Percentiles rank a stretch among this genome's conserved stretches.
Conservation (phyloP, 2,329 filamentous ascomycete species). For the Fusarium lyarnte region DNA sequence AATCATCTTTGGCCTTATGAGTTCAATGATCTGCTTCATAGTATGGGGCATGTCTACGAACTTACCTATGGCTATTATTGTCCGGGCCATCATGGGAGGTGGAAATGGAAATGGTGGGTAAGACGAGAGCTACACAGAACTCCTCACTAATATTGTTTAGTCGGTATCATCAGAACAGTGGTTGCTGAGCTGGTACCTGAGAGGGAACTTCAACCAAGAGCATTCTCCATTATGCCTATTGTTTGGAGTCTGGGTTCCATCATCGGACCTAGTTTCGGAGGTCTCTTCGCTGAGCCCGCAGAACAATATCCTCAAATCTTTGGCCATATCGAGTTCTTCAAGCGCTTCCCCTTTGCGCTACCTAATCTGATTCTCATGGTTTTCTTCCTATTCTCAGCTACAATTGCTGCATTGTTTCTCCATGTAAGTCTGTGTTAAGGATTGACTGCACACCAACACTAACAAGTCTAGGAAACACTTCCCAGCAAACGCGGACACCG, state of each 20-base stretch:
- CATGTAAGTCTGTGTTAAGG: conserved; percentile 55
- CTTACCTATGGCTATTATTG: conserved; percentile 80
- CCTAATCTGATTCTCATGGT: conserved; percentile 82
- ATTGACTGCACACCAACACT: not conserved
- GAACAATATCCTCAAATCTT: conserved; percentile 78
- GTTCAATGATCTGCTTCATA: conserved; percentile 83
- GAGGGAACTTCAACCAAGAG: conserved; percentile 84
- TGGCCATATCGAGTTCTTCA: conserved; percentile 72
- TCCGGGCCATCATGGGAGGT: conserved; percentile 81
- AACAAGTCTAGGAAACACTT: conserved; percentile 74
- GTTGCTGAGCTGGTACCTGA: conserved; percentile 93
- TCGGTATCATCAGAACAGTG: conserved; percentile 91
- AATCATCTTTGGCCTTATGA: conserved; percentile 77
- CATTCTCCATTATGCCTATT: conserved; percentile 93
- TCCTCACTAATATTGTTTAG: conserved; percentile 48
- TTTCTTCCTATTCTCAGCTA: conserved; percentile 82
- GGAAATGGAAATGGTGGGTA: conserved; percentile 82
- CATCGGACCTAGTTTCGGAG: conserved; percentile 88
- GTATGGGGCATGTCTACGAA: conserved; percentile 86
- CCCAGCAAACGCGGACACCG: conserved; percentile 72
- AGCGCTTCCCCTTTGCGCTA: conserved; percentile 80
- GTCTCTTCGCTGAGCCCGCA: conserved; percentile 83
- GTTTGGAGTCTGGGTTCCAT: conserved; percentile 89
- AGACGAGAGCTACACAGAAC: no score
- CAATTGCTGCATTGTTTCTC: conserved; percentile 80